phyloP scores from a whole-genome alignment of 2,329 filamentous ascomycete genomes.

The Chaetomiaceae sp. region DNA sequence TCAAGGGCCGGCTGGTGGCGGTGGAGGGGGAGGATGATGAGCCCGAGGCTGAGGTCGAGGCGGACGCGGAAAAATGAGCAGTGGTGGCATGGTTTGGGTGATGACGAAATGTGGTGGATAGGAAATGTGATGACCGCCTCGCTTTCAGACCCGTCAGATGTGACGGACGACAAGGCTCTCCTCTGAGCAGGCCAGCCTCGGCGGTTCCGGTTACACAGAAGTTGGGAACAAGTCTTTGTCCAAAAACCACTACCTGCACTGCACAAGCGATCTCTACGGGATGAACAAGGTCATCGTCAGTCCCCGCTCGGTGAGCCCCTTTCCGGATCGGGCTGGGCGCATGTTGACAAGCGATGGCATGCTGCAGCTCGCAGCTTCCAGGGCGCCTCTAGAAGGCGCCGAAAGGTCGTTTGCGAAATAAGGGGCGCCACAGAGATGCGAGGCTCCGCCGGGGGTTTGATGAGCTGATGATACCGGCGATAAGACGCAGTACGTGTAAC shows the following conservation, averaged over 20 bases:
- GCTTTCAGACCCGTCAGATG: too few relatives aligned
- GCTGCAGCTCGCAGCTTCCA: constrained; percentile 1
- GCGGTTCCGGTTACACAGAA: too few relatives aligned
- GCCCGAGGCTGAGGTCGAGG: not conserved
- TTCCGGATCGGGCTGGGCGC: not conserved
- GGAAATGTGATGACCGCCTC: too few relatives aligned
- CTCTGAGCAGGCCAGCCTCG: too few relatives aligned
- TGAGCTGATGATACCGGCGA: too few relatives aligned
- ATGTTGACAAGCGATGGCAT: not conserved
- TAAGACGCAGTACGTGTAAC: too few relatives aligned
- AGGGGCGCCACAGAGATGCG: constrained; percentile 1
- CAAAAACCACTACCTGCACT: not conserved
- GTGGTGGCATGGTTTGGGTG: too few relatives aligned
- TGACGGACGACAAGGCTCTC: too few relatives aligned
- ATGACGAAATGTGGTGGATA: too few relatives aligned
- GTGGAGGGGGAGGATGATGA: constrained; percentile 4
- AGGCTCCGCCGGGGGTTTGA: not conserved
- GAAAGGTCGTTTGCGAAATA: not conserved
- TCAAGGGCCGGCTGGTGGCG: constrained; percentile 54
- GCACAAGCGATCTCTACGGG: too few relatives aligned
- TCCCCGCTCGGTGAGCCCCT: not conserved
- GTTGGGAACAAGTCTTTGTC: not conserved
- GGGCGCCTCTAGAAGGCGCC: constrained; percentile 11
- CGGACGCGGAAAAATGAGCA: too few relatives aligned
- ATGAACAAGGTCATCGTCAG: too few relatives aligned